Conservation (phyloP, 176 grass and related monocot genomes). For the Elaeis guineensis region DNA sequence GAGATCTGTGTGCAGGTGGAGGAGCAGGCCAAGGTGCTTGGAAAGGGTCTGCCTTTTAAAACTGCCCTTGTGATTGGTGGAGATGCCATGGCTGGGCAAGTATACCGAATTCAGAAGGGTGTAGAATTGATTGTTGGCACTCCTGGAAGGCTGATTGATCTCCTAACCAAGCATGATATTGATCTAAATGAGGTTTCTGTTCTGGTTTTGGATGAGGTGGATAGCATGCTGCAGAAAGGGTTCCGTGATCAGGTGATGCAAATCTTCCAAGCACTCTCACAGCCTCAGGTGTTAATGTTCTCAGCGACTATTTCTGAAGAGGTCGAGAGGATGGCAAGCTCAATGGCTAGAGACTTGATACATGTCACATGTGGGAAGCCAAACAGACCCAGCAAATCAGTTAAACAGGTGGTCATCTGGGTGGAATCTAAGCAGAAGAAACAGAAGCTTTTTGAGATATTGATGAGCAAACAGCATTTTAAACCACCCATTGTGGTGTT, state of each 20-base stretch:
- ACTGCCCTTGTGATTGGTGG: slow-evolving; percentile 88
- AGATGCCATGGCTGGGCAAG: slow-evolving; percentile 66
- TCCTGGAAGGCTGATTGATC: slow-evolving; percentile 83
- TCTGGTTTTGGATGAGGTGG: slow-evolving; percentile 86
- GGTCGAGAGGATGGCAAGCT: slow-evolving; percentile 53
- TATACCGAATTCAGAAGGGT: slow-evolving; percentile 72
- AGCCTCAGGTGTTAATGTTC: slow-evolving; percentile 83
- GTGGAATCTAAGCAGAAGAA: slow-evolving; percentile 96
- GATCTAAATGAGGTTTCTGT: slow-evolving; percentile 47
- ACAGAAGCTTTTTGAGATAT: slow-evolving; percentile 88
- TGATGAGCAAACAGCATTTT: slow-evolving; percentile 69
- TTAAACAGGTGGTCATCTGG: slow-evolving; percentile 86
- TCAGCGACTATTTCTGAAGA: slow-evolving; percentile 53
- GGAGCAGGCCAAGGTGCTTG: slow-evolving; percentile 85
- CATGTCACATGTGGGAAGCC: slow-evolving; percentile 51
- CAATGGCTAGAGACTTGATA: slow-evolving; percentile 54
- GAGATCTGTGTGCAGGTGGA: slow-evolving; percentile 84
- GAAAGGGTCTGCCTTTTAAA: slow-evolving; percentile 85
- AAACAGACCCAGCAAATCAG: slow-evolving; percentile 59
- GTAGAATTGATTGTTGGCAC: slow-evolving; percentile 90
- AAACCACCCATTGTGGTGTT: slow-evolving; percentile 77
- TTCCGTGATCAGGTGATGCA: slow-evolving; percentile 81
- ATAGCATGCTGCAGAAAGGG: slow-evolving; percentile 65
- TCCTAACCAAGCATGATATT: slow-evolving; percentile 68
- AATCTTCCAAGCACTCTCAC: slow-evolving; percentile 66